Base-by-base conservation (phyloP, 208 protist species). In the Trypanosoma congolense region DNA sequence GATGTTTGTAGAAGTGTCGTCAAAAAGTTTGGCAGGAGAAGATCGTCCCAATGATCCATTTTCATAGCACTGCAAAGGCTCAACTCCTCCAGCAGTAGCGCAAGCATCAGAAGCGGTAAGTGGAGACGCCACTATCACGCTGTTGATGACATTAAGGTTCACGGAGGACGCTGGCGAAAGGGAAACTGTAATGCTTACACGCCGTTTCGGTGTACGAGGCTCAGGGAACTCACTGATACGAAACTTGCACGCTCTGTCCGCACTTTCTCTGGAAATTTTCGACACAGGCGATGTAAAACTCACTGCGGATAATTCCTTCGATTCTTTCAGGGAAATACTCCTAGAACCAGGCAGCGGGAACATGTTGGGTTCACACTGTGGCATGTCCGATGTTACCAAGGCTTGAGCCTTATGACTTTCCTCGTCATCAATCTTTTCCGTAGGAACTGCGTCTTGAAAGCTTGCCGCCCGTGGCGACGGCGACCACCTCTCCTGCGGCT, bases 191-290 rank as follows among this genome's bases (percentile, higher is more conserved):
- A 40, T 3, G 29, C 44, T 60, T 8, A 28, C 36, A 18, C 53
- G 43, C 12, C 35, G 36, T 18, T 67, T 41, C 0, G 61, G 53
- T 10, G 61, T 61, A 16, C 61, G 53, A 16, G 61, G 61, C 36
- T 56, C 25, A 18, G 50, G 61, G 33, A 67, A 67, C 36, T 61
- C 61, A 30, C 61, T 60, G 21, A 61, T 46, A 24, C 53, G 45
- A 56, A 67, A 67, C 19, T 25, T 16, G 18, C 36, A 12, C 12
- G 28, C 21, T 51, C 49, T 12, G 56, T 49, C 18, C 40, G 26
- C 19, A 40, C 38, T 33, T 47, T 22, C 44, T 42, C 44, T 5
- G 9, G 30, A 51, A 14, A n/a, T 3, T 8, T 16, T 21, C 53
- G 0, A 4, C 25, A 16, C 25, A 16, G 38, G 9, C 29, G n/a